Evolutionary conservation across 1,139 yeast species (phyloP), one percentile per base, ranked within the genome.

Genomic region (Petasospora rhodanensis): DNA sequence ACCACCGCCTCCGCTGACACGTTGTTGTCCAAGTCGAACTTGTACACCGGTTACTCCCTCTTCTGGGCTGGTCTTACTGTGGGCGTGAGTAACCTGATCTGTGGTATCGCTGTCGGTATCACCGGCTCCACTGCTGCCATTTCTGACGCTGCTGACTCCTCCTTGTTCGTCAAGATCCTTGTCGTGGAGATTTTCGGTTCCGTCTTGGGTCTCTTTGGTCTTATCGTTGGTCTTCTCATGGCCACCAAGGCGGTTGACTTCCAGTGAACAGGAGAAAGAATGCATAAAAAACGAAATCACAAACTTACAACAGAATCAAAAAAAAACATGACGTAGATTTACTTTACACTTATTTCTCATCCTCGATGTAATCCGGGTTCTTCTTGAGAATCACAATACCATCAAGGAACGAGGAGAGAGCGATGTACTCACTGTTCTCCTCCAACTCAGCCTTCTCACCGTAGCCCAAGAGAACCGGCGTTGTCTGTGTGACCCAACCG

Each of bases 41-140:
- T 89, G 54, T 93, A 85, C 64, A 93, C 98, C 9, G 97, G 94
- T 8, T 91, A 77, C 58, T 77, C 97, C 7, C 71, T 93, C 46
- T 93, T 93, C 62, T 93, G 99, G 99, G 98, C 96, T 18, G 99
- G 99, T 14, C 56, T 89, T 35, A 91, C 98, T 7, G 98, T 93
- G 29, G 99, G 99, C 27, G 59, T 84, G 21, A 79, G 95, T 52
- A 93, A 93, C 61, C 73, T 93, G 56, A 81, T 91, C 42, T 93
- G 99, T 70, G 99, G 99, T 63, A 70, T 93, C 41, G 91, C 96
- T 9, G 99, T 93, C 32, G 99, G 99, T 45, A 73, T 93, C 42
- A 91, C 98, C 15, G 99, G 99, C 31, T 81, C 97, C 18, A 91
- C 96, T 18, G 98, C 98, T 28, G 99, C 99, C 29, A 77, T 93